phyloP scores from a whole-genome alignment of 345 rosid species.

The Lepidium africanum region DNA sequence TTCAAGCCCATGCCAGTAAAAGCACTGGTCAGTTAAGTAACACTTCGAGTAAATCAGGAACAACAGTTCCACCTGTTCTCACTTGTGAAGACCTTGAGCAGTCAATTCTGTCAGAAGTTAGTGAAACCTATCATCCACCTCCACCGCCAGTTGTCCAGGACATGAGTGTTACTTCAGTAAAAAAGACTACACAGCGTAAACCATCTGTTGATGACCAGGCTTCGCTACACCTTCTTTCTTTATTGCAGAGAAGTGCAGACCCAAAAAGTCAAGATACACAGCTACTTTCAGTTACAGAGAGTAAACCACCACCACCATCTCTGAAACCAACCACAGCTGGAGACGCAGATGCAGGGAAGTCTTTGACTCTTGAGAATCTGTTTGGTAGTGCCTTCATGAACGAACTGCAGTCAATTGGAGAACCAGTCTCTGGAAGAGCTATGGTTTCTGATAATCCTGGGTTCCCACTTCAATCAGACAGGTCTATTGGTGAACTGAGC shows the following conservation, averaged over 20 bases:
- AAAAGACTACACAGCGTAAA: slow-evolving; percentile 39
- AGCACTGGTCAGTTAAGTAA: slow-evolving; percentile 25
- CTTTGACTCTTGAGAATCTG: slow-evolving; percentile 82
- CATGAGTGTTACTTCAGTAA: slow-evolving; percentile 28
- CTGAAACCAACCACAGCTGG: slow-evolving; percentile 24
- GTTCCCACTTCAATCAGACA: slow-evolving; percentile 29
- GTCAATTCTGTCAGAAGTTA: slow-evolving; percentile 68
- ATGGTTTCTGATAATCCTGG: slow-evolving; percentile 38
- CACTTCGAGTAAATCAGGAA: slow-evolving; percentile 24
- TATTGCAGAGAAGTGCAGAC: slow-evolving; percentile 56
- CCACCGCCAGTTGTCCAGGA: slow-evolving; percentile 29
- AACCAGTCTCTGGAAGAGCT: slow-evolving; percentile 38
- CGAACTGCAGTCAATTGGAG: slow-evolving; percentile 76
- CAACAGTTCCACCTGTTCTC: slow-evolving; percentile 57
- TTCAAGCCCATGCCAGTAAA: slow-evolving; percentile 37
- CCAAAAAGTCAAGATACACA: slow-evolving; percentile 22
- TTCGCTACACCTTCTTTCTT: slow-evolving; percentile 81
- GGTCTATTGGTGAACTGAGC: slow-evolving; percentile 23
- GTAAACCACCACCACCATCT: slow-evolving; percentile 19
- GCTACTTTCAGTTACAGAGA: slow-evolving; percentile 28
- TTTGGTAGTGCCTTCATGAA: slow-evolving; percentile 96
- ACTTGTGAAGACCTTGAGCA: slow-evolving; percentile 99
- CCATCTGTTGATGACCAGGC: slow-evolving; percentile 49
- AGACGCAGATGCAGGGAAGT: slow-evolving; percentile 43
- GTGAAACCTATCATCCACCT: slow-evolving; percentile 36